Conservation (phyloP, 1,284 basidiomycete species). For the Papiliotrema fonsecae region DNA sequence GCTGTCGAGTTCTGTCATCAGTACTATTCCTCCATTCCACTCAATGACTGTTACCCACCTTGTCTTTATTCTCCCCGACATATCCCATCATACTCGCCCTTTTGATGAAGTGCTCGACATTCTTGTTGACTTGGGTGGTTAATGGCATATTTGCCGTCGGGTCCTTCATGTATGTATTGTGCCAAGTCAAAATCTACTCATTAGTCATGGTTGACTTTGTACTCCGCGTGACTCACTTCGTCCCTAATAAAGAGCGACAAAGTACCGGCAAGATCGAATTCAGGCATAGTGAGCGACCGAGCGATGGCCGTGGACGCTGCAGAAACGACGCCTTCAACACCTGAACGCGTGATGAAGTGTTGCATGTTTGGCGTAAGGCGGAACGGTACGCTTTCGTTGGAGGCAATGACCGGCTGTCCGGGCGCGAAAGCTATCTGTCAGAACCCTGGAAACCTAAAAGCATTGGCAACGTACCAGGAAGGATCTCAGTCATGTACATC, state of each 20-base stretch:
- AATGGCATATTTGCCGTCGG: constrained; percentile 56
- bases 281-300: constrained; percentile 82
- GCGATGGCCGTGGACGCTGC: constrained; percentile 87
- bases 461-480: constrained; percentile 62
- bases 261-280: constrained; percentile 58
- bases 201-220: constrained; percentile 22
- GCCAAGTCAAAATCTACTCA: constrained; percentile 39
- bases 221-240: constrained; percentile 60
- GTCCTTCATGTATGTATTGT: constrained; percentile 47
- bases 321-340: constrained; percentile 84
- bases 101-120: constrained; percentile 70
- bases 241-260: constrained; percentile 70
- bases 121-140: constrained; percentile 64
- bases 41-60: constrained; percentile 54
- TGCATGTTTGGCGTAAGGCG: constrained; percentile 96
- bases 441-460: neutral
- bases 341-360: constrained; percentile 80
- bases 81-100: constrained; percentile 42
- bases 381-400: constrained; percentile 89
- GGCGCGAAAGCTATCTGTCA: constrained; percentile 48
- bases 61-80: constrained; percentile 61
- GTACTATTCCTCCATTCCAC: neutral
- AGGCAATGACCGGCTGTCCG: constrained; percentile 64
- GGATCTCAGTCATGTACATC: constrained; percentile 83
- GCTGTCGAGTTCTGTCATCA: constrained; percentile 19